Base-by-base conservation (phyloP, 169 alveolate genomes). In the Eimeria maxima region DNA sequence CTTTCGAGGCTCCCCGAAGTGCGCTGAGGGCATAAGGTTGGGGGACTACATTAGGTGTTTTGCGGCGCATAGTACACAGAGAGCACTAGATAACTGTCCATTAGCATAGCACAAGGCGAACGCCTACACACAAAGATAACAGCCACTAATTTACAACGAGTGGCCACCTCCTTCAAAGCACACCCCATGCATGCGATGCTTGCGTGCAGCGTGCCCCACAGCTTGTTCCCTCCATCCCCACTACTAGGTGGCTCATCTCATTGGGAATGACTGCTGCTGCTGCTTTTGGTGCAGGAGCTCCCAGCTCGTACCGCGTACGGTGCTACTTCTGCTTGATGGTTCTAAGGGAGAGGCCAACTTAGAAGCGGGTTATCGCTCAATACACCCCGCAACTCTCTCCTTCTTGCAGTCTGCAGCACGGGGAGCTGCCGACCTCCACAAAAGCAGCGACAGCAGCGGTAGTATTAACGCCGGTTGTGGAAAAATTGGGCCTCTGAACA, bases 401-500 rank as follows among this genome's bases (percentile, higher is more conserved):
- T 84, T 84, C 93, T 84, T 84, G 45, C 74, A 53, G 60, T 53
- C 93, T 27, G 93, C 93, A 53, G 60, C 67, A 53, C 93, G 78
- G 13, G 93, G 80, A 33, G 80, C 80, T 29, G 71, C 50, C 0
- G 63, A 60, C 13, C 78, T 84, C 50, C 57, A 63, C 93, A 60
- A 44, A 60, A 84, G 63, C 93, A 38, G 93, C 6, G 47, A 18
- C 74, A 84, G 60, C 80, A 47, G 11, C 80, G 20, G 57, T 50
- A 57, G 6, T 8, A 8, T 22, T n/a, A 3, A 24, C 22, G 69
- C 50, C 90, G 24, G 11, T 29, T 50, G 29, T 73, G 53, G 29
- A 13, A 44, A 53, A 16, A 50, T 18, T 16, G 73, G 42, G 50
- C 1, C 14, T 53, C 13, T 27, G 29, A 29, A 29, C 55, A 53